Evolutionary conservation across 345 rosid species (phyloP), one percentile per base, ranked within the genome.

Genomic region (Erodium maritimum): DNA sequence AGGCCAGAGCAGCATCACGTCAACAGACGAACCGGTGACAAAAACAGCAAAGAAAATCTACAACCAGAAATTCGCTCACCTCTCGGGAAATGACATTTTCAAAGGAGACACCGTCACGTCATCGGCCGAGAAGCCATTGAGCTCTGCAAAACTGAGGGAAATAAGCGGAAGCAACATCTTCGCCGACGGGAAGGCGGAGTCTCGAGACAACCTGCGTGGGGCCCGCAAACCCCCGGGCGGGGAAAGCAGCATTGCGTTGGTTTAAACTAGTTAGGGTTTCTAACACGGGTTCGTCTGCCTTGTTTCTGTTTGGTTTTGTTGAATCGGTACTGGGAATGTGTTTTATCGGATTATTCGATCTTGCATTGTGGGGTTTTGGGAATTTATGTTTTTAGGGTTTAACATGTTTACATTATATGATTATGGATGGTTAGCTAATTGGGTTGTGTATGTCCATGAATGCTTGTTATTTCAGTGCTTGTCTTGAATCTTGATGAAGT

Each of bases 211-310:
- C 65, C 65, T 82, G 21, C 91, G 95, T 2, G 96, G 96, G 5
- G 84, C 80, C n/a, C 86, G 91, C 67, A 82, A 86, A 76, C 95
- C 96, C 54, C 95, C 96, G 0, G 96, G 96, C 3, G 96, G 96
- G 8, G 95, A 86, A 72, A 89, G 96, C 79, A 89, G 85, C 87
- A 86, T 89, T 61, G 66, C 86, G 33, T 68, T 80, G 81, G 78
- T 74, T 66, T 74, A 74, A n/a, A 64, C 57, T 42, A 1, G 19
- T 22, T 55, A 55, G 58, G n/a, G n/a, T n/a, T 22, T 23, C 58
- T 55, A 55, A 55, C 42, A 23, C 18, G 23, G 34, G 18, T 55
- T 1, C 9, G 37, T 29, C 9, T 51, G 4, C 19, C 21, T n/a
- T 3, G 5, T 51, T 51, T 4, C 5, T 51, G 54, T 51, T 20